Conservation (phyloP, 805 yeast species). For the Saccharomycopsis schoenii region DNA sequence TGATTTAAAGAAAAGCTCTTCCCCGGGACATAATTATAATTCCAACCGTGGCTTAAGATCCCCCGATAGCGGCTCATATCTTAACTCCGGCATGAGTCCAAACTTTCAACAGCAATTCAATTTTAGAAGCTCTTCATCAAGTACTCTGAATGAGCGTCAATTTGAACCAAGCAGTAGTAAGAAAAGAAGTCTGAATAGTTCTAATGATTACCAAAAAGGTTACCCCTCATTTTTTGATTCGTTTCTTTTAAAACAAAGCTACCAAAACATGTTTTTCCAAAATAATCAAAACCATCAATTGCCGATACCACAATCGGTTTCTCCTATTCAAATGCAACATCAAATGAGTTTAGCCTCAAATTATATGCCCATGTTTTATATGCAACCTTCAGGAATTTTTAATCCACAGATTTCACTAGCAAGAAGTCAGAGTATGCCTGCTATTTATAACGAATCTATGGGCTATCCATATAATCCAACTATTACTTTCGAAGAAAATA, state of each 20-base stretch:
- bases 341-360: neutral
- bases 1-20: neutral
- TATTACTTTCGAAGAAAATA: neutral
- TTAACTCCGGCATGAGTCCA: neutral
- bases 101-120: neutral
- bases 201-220: neutral
- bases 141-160: neutral
- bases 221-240: neutral
- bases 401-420: neutral
- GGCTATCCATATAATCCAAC: neutral
- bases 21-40: neutral
- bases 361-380: neutral
- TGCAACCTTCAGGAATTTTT: neutral
- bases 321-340: neutral
- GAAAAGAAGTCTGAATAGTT: neutral
- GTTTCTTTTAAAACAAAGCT: neutral
- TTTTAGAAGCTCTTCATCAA: neutral
- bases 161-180: neutral
- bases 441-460: neutral
- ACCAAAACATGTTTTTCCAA: neutral
- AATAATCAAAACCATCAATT: neutral
- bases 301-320: neutral
- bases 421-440: neutral
- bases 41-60: neutral
- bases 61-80: neutral